A percentile compares a stretch with the other conserved stretches of the same genome.
These are phyloP conservation scores for Boletus rubropictus DNA, from an alignment of 768 basidiomycete species.

Conservation along the genomic window DNA sequence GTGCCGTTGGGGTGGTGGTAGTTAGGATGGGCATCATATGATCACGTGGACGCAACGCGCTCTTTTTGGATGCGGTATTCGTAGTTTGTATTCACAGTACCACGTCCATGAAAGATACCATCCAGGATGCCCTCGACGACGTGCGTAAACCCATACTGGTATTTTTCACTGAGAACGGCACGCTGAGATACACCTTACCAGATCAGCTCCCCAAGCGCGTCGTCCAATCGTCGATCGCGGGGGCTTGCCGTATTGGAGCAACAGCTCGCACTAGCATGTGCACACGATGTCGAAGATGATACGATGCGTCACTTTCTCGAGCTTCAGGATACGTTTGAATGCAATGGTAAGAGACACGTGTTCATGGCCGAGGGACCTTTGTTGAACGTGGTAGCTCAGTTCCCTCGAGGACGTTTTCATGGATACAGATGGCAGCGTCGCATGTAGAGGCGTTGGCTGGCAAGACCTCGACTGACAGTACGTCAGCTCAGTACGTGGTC, in stretches of 20 bases:
- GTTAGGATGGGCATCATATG: constrained; percentile 3
- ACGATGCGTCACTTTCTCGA: constrained; percentile 52
- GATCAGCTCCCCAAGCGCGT: constrained; percentile 61
- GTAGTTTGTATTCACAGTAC: not conserved
- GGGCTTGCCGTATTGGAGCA: constrained; percentile 55
- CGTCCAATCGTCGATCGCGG: constrained; percentile 43
- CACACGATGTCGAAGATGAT: constrained; percentile 37
- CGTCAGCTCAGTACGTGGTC: constrained; percentile 8
- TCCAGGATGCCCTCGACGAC: constrained; percentile 64
- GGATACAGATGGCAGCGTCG: constrained; percentile 49
- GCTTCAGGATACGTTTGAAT: constrained; percentile 76
- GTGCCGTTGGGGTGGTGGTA: constrained; percentile 41
- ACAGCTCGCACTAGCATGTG: constrained; percentile 47
- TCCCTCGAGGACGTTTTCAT: constrained; percentile 57
- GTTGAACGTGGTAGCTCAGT: constrained; percentile 40
- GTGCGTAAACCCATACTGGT: constrained; percentile 38
- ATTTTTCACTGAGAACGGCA: not conserved
- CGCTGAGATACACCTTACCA: constrained; percentile 28
- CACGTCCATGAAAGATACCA: constrained; percentile 37
- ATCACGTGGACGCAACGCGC: constrained; percentile 31
- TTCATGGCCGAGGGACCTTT: not conserved
- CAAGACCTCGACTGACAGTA: constrained; percentile 42
- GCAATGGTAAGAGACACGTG: constrained; percentile 54
- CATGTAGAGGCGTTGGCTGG: constrained; percentile 46
- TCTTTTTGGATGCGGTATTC: not conserved